A percentile compares a stretch with the other conserved stretches of the same genome.
Evolutionary conservation across 306 rosid genomes (phyloP).

Genomic region (Dryas octopetala): DNA sequence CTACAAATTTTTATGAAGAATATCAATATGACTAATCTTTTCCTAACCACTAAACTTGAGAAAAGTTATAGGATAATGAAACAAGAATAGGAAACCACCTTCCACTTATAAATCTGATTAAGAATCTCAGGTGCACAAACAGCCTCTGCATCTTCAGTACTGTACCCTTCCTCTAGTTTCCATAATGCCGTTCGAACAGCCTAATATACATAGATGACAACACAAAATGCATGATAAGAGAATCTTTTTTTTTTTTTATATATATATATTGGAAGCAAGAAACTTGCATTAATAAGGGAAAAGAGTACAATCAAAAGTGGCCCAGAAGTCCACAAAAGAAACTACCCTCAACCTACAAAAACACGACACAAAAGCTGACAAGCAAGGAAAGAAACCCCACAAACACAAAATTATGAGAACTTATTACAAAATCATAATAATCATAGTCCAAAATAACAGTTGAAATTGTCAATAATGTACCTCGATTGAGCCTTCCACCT

Average conservation of each 20-base stretch:
- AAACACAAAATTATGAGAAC: too few relatives aligned
- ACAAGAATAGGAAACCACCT: constrained; percentile 47
- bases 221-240: not conserved
- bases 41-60: constrained; percentile 8
- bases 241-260: too few relatives aligned
- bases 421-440: not conserved
- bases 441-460: not conserved
- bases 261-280: too few relatives aligned
- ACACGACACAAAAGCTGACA: too few relatives aligned
- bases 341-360: too few relatives aligned
- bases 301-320: too few relatives aligned
- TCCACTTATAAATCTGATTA: constrained; percentile 73
- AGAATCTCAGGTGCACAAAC: constrained; percentile 74
- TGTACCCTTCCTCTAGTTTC: constrained; percentile 61
- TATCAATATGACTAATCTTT: not conserved
- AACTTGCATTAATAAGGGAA: too few relatives aligned
- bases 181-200: constrained; percentile 77
- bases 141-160: constrained; percentile 66
- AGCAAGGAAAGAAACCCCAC: too few relatives aligned
- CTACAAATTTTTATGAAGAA: not conserved
- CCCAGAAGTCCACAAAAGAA: too few relatives aligned
- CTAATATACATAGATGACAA: constrained; percentile 36
- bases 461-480: constrained; percentile 35
- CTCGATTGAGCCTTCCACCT: constrained; percentile 82
- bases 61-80: constrained; percentile 7